Conservation (phyloP, 768 basidiomycete species). For the Leccinum pellstonianum region DNA sequence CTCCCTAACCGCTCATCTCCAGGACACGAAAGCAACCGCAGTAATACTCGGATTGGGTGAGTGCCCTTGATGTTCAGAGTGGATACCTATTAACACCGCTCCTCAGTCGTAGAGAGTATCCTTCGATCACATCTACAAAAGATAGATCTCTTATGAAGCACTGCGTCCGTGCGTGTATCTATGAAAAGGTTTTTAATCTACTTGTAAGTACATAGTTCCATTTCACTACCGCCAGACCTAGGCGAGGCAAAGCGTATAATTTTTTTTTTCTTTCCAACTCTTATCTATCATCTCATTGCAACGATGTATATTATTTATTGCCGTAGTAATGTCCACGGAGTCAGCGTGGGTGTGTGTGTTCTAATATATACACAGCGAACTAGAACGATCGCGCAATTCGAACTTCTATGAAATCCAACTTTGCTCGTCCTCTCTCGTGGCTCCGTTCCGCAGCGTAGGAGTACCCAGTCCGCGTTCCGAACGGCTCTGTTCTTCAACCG, state of each 20-base stretch:
- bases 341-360: neutral
- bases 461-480: constrained; percentile 63
- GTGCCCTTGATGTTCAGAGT: constrained; percentile 20
- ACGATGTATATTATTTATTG: neutral
- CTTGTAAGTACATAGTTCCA: neutral
- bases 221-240: neutral
- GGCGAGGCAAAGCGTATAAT: constrained; percentile 2
- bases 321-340: neutral
- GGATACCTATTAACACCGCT: constrained; percentile 4
- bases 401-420: neutral
- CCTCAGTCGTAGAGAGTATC: constrained; percentile 67
- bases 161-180: neutral
- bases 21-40: constrained; percentile 78
- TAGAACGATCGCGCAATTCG: neutral
- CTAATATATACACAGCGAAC: constrained; percentile 7
- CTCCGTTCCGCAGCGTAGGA: constrained; percentile 56
- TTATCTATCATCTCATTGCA: neutral
- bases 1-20: constrained; percentile 17
- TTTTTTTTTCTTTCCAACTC: neutral
- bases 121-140: constrained; percentile 66
- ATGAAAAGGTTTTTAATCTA: constrained; percentile 4
- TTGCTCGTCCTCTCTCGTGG: constrained; percentile 29
- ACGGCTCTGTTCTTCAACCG: constrained; percentile 49
- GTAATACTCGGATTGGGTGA: constrained; percentile 66
- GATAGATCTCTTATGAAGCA: constrained; percentile 62